Conservation (phyloP, 2,329 filamentous ascomycete genomes). For the Colletotrichum noveboracense region DNA sequence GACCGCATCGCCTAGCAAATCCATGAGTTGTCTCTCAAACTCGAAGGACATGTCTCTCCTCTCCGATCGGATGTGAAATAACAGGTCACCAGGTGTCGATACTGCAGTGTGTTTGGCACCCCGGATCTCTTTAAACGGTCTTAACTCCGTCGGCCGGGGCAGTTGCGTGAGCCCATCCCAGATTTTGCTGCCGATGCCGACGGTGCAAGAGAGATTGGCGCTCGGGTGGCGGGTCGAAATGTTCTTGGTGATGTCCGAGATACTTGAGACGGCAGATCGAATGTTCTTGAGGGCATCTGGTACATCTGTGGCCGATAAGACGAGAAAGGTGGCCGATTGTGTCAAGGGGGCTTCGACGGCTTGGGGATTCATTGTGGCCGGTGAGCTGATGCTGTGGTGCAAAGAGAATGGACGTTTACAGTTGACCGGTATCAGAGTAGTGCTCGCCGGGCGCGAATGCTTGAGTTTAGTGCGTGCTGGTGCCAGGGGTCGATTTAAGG, state of each 20-base stretch:
- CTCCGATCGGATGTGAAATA: constrained; percentile 64
- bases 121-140: constrained; percentile 51
- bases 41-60: constrained; percentile 63
- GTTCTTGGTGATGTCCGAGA: constrained; percentile 55
- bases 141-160: constrained; percentile 55
- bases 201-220: constrained; percentile 54
- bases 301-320: constrained; percentile 44
- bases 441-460: not conserved
- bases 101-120: constrained; percentile 55
- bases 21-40: constrained; percentile 60
- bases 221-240: constrained; percentile 54
- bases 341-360: constrained; percentile 57
- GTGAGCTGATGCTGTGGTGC: rapidly evolving
- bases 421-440: not conserved
- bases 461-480: not conserved
- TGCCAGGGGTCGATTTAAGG: too few species aligned
- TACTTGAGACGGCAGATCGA: constrained; percentile 46
- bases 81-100: constrained; percentile 60
- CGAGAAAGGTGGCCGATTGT: constrained; percentile 57
- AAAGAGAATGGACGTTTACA: not conserved
- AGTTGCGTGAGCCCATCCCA: constrained; percentile 53
- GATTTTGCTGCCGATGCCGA: constrained; percentile 56
- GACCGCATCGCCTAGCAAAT: constrained; percentile 51
- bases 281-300: constrained; percentile 43
- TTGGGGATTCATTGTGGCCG: constrained; percentile 44